These are phyloP conservation scores for Epichloe sp. DNA, from an alignment of 2,329 filamentous ascomycete species.

Conservation along the genomic window DNA sequence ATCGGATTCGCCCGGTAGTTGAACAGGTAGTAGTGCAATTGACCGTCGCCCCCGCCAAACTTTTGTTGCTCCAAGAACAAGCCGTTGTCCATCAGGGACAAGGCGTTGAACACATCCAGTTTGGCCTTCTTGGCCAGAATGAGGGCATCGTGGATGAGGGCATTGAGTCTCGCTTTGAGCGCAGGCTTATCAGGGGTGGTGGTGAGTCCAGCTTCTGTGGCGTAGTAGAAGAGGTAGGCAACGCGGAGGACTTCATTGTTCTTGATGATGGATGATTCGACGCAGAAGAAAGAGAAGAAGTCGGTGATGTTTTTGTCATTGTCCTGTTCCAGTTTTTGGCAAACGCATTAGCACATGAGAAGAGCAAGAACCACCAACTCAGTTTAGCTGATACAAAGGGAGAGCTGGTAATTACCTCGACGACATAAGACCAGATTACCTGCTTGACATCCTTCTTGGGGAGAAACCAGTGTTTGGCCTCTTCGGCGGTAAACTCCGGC, in stretches of 20 bases:
- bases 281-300: constrained; percentile 92
- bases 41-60: constrained; percentile 87
- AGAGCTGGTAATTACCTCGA: constrained; percentile 44
- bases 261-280: constrained; percentile 85
- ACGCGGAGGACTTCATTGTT: constrained; percentile 69
- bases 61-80: constrained; percentile 90
- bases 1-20: constrained; percentile 89
- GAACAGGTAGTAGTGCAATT: constrained; percentile 94
- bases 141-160: constrained; percentile 70
- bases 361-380: background rate
- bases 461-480: constrained; percentile 81
- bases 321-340: constrained; percentile 21
- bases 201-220: constrained; percentile 62
- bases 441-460: constrained; percentile 55
- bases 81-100: constrained; percentile 86
- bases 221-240: constrained; percentile 97
- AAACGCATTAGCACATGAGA: background rate
- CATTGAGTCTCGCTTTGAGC: constrained; percentile 68
- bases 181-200: constrained; percentile 39
- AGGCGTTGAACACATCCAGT: constrained; percentile 94
- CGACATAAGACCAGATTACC: constrained; percentile 88
- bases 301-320: constrained; percentile 75
- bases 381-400: background rate
- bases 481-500: constrained; percentile 65
- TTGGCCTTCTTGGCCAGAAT: constrained; percentile 71